phyloP scores from a whole-genome alignment of 83 land plant species.

The Picea abies region DNA sequence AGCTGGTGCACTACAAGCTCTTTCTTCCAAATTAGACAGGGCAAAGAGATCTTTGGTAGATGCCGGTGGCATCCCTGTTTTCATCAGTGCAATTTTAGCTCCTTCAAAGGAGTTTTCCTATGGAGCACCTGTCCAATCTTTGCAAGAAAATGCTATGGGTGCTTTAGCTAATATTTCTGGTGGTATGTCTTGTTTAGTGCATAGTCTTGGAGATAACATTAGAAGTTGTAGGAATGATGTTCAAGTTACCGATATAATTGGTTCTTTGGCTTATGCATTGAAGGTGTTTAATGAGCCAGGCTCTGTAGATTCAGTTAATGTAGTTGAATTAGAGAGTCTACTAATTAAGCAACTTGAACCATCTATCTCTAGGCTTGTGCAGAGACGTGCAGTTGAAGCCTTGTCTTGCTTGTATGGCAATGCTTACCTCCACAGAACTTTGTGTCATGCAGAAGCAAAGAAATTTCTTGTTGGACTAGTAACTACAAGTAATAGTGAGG shows the following conservation, averaged over 20 bases:
- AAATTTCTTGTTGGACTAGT: slow-evolving; percentile 72
- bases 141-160: slow-evolving; percentile 67
- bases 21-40: slow-evolving; percentile 44
- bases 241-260: slow-evolving; percentile 71
- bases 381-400: slow-evolving; percentile 77
- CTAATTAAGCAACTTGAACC: slow-evolving; percentile 62
- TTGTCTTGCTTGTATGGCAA: slow-evolving; percentile 82
- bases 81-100: slow-evolving; percentile 71
- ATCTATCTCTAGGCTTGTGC: slow-evolving; percentile 44
- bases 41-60: slow-evolving; percentile 60
- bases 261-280: slow-evolving; percentile 74
- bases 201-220: slow-evolving; percentile 61
- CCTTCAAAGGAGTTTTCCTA: slow-evolving; percentile 89
- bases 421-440: slow-evolving; percentile 32
- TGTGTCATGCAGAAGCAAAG: slow-evolving; percentile 74
- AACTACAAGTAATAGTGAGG: slow-evolving; percentile 65
- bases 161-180: slow-evolving; percentile 78
- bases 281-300: slow-evolving; percentile 55
- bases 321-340: slow-evolving; percentile 51
- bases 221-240: slow-evolving; percentile 39
- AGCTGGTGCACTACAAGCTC: slow-evolving; percentile 71
- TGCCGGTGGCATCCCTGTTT: slow-evolving; percentile 55
- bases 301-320: slow-evolving; percentile 32
- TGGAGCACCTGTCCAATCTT: slow-evolving; percentile 54
- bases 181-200: slow-evolving; percentile 60